Percentiles rank a stretch among this genome's conserved stretches.
Conservation (phyloP, 805 yeast genomes). For the Wickerhamomyces tratensis region DNA sequence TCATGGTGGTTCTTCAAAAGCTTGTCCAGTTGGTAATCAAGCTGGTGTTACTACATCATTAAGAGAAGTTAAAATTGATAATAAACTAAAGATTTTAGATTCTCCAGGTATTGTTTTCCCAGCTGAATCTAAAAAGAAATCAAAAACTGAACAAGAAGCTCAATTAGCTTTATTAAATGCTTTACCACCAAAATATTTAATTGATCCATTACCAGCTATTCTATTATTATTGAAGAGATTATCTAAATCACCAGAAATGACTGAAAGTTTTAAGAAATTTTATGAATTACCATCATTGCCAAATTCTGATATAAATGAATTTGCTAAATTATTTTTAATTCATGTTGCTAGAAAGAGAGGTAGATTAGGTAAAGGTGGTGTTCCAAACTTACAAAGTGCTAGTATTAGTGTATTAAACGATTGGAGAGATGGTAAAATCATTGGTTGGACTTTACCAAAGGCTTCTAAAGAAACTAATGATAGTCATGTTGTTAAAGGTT, state of each 20-base stretch:
- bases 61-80: constrained; percentile 88
- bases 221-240: constrained; percentile 67
- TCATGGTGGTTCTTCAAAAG: constrained; percentile 62
- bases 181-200: constrained; percentile 74
- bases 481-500: constrained; percentile 14
- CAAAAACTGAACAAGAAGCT: constrained; percentile 68
- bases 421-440: constrained; percentile 94
- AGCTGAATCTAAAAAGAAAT: constrained; percentile 38
- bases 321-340: constrained; percentile 77
- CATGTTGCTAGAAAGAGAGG: constrained; percentile 92
- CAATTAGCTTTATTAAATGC: constrained; percentile 84
- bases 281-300: constrained; percentile 80
- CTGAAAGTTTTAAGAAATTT: constrained; percentile 60
- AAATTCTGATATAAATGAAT: constrained; percentile 60
- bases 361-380: constrained; percentile 84
- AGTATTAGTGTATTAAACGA: constrained; percentile 77
- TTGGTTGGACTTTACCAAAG: constrained; percentile 83
- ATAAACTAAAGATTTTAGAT: constrained; percentile 79
- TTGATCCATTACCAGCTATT: constrained; percentile 80
- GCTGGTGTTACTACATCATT: constrained; percentile 94
- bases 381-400: constrained; percentile 83
- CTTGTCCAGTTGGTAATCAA: constrained; percentile 95
- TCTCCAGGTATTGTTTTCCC: constrained; percentile 99
- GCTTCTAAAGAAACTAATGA: constrained; percentile 32
- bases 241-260: constrained; percentile 65